phyloP scores from a whole-genome alignment of 2,329 filamentous ascomycete species.

The Rhexocercosporidium sp. region DNA sequence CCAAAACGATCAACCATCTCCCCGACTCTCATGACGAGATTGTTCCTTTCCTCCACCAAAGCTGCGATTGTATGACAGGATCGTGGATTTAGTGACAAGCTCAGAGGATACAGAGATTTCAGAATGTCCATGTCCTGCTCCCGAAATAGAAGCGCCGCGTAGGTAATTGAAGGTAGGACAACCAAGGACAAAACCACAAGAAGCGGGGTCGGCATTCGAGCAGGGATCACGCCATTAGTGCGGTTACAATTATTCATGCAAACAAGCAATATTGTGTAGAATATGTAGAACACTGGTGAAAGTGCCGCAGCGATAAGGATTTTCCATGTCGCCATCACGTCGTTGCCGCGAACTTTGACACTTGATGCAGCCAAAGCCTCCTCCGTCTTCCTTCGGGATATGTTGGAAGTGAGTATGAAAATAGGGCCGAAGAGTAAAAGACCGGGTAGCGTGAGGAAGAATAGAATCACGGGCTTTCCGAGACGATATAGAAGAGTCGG shows the following conservation, averaged over 20 bases:
- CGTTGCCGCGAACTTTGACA: conserved; percentile 85
- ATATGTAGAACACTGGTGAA: conserved; percentile 78
- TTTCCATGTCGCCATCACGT: conserved; percentile 95
- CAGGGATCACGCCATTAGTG: conserved; percentile 75
- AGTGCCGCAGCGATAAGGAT: conserved; percentile 82
- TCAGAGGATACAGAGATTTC: conserved; percentile 85
- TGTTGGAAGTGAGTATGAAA: conserved; percentile 81
- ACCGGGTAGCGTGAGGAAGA: conserved; percentile 82
- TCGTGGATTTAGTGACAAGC: conserved; percentile 80
- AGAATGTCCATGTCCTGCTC: conserved; percentile 96
- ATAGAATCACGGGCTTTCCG: conserved; percentile 75
- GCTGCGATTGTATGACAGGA: conserved; percentile 81
- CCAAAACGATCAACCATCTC: conserved; percentile 90
- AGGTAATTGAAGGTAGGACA: conserved; percentile 82
- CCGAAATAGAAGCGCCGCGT: conserved; percentile 87
- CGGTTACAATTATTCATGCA: conserved; percentile 78
- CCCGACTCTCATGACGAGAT: conserved; percentile 79
- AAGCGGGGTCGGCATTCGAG: conserved; percentile 56
- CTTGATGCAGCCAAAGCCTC: conserved; percentile 82
- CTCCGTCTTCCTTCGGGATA: conserved; percentile 75
- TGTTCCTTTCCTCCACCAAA: conserved; percentile 71
- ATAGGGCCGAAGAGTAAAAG: conserved; percentile 86
- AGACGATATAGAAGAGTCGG: conserved; percentile 79
- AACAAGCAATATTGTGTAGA: conserved; percentile 77
- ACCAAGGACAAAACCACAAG: conserved; percentile 64